Percentiles rank a stretch among this genome's conserved stretches.
phyloP scores from a whole-genome alignment of 2,329 filamentous ascomycete genomes.

The Fusarium sp. region DNA sequence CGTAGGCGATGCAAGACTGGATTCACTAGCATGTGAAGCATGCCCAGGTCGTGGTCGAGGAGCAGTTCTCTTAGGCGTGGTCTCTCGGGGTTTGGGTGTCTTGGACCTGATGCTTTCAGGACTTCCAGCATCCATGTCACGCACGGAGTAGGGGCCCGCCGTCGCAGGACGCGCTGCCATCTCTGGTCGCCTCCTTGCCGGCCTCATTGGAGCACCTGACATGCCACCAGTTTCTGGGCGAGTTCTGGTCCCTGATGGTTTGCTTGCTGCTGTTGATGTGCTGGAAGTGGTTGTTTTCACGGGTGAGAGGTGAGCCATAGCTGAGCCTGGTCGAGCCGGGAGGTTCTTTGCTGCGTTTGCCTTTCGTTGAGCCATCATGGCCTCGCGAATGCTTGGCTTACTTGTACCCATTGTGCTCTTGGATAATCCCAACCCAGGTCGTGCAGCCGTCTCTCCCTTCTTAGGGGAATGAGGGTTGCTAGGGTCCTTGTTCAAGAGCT shows the following conservation, averaged over 20 bases:
- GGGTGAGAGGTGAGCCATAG: constrained; percentile 69
- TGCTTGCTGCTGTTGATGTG: constrained; percentile 43
- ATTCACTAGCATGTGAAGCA: constrained; percentile 59
- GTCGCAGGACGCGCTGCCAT: constrained; percentile 67
- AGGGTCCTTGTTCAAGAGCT: constrained; percentile 81
- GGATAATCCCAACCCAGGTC: constrained; percentile 67
- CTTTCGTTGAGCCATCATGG: constrained; percentile 84
- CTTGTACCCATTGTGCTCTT: constrained; percentile 66
- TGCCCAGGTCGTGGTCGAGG: constrained; percentile 58
- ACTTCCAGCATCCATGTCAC: constrained; percentile 56
- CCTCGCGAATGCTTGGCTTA: constrained; percentile 78
- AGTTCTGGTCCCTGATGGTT: constrained; percentile 49
- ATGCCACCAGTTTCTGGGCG: constrained; percentile 63
- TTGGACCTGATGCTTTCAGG: constrained; percentile 58
- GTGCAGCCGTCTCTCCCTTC: constrained; percentile 56
- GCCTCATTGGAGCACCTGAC: constrained; percentile 70
- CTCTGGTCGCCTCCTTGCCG: constrained; percentile 65
- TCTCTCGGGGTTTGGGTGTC: constrained; percentile 60
- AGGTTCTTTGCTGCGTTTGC: constrained; percentile 61
- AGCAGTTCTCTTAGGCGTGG: constrained; percentile 61
- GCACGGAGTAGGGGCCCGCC: constrained; percentile 70
- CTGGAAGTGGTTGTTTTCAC: constrained; percentile 50
- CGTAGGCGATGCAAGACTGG: constrained; percentile 57
- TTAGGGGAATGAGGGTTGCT: constrained; percentile 78
- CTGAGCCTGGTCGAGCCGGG: constrained; percentile 66